These are phyloP conservation scores for Canna indica DNA, from an alignment of 176 grass and related monocot species.

Conservation along the genomic window DNA sequence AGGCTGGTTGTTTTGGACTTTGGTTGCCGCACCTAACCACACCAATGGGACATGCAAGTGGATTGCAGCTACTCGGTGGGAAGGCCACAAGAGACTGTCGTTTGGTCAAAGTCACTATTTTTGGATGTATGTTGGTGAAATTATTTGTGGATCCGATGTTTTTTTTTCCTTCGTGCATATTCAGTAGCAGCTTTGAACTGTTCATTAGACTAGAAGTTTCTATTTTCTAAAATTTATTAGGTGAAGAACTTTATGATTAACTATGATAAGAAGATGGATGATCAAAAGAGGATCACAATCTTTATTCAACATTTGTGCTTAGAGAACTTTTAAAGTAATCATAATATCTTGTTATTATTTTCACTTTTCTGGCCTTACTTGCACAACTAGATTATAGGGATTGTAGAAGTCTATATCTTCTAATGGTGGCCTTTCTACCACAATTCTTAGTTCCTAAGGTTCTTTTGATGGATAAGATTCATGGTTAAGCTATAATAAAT, in stretches of 20 bases:
- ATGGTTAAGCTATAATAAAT: not conserved
- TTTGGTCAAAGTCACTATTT: not conserved
- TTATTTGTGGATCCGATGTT: not conserved
- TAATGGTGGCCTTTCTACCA: not conserved
- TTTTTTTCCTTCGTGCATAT: not conserved
- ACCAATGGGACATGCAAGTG: not conserved
- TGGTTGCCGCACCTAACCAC: not conserved
- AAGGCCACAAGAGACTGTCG: not conserved
- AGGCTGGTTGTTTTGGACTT: not conserved
- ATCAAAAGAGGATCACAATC: not conserved
- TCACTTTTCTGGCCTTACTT: too few relatives aligned
- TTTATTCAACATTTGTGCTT: not conserved
- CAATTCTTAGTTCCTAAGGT: not conserved
- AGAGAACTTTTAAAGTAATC: not conserved
- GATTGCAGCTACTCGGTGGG: conserved; percentile 1
- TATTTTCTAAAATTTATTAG: not conserved
- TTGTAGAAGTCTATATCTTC: not conserved
- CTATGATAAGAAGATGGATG: not conserved
- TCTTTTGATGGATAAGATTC: not conserved
- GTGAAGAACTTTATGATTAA: not conserved
- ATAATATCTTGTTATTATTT: not conserved
- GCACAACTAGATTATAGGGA: not conserved
- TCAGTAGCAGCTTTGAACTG: not conserved
- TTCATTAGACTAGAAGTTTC: not conserved
- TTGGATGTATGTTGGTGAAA: not conserved